Percentiles rank a stretch among this genome's conserved stretches.
Conservation (phyloP, 768 basidiomycete species). For the Leccinum imitatum region DNA sequence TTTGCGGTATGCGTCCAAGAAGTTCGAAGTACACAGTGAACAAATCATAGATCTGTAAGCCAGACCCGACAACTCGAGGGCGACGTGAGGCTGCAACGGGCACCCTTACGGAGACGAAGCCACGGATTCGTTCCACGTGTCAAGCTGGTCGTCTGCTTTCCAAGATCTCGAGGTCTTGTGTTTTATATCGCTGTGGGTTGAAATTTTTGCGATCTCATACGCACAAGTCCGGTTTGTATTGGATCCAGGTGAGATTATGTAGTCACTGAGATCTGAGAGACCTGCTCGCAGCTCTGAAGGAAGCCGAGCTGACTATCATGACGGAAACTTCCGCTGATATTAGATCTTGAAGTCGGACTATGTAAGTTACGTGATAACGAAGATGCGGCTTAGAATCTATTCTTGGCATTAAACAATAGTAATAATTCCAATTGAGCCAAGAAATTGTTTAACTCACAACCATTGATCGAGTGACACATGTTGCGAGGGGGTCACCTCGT, state of each 20-base stretch:
- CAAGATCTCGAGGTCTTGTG: not conserved
- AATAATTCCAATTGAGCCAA: not conserved
- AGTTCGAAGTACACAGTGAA: not conserved
- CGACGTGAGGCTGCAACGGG: not conserved
- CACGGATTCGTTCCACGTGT: not conserved
- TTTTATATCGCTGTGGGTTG: not conserved
- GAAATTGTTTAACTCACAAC: not conserved
- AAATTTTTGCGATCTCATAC: not conserved
- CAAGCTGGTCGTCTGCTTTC: not conserved
- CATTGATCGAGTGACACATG: not conserved
- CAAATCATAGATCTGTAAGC: not conserved
- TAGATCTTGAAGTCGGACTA: not conserved
- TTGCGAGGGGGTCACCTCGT: not conserved
- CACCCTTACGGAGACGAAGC: not conserved
- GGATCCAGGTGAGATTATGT: not conserved
- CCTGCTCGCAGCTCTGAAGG: not conserved
- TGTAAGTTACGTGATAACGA: not conserved
- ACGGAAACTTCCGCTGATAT: not conserved
- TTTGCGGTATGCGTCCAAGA: not conserved
- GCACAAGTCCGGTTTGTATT: not conserved
- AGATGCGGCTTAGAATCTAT: not conserved
- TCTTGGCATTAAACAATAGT: not conserved
- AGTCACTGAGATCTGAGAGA: not conserved
- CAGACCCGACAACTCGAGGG: not conserved
- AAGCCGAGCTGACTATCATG: not conserved